Evolutionary conservation across 495 filamentous ascomycete genomes (phyloP), one percentile per base, ranked within the genome.

Genomic region (Annulohypoxylon stygium): DNA sequence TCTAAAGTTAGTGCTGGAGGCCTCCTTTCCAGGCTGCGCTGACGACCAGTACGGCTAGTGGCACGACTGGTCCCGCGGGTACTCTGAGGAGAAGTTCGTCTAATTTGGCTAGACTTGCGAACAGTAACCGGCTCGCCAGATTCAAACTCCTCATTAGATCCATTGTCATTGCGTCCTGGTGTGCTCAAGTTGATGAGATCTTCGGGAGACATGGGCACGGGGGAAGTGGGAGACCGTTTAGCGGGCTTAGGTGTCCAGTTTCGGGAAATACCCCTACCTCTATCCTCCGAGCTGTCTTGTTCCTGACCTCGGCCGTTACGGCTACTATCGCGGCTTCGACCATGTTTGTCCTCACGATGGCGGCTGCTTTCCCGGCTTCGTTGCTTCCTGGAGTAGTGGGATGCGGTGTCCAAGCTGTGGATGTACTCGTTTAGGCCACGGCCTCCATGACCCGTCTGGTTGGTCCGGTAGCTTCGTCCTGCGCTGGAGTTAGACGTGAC

Each of bases 191-290:
- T 87, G 74, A 89, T 88, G 72, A 92, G 73, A 67, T 96, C 93
- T 72, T 97, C 93, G 0, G 93, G 93, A 0, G 93, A 95, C 94
- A 97, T 97, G 16, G 93, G 93, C 11, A 97, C 88, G 0, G 94
- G 94, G 9, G 94, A 97, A 48, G 93, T 95, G 4, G 94, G 94
- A 5, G 94, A 97, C 4, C 93, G 86, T 77, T 97, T 97, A 6
- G 93, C 91, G 33, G 94, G 91, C 75, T 83, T 84, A 61, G 81
- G 80, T 43, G 90, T 92, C 70, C 93, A 92, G 70, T 91, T 92
- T 50, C 90, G 88, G 61, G 86, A 83, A 8, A 86, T 84, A 57
- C 84, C 86, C 41, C 91, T 86, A 18, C 91, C 92, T 47, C 92
- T 89, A 26, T 90, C 90, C 72, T 89, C 87, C 10, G 92, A 94